Percentiles rank a stretch among this genome's conserved stretches.
Conservation (phyloP, 1,284 basidiomycete genomes). For the Tylopilus sp. region DNA sequence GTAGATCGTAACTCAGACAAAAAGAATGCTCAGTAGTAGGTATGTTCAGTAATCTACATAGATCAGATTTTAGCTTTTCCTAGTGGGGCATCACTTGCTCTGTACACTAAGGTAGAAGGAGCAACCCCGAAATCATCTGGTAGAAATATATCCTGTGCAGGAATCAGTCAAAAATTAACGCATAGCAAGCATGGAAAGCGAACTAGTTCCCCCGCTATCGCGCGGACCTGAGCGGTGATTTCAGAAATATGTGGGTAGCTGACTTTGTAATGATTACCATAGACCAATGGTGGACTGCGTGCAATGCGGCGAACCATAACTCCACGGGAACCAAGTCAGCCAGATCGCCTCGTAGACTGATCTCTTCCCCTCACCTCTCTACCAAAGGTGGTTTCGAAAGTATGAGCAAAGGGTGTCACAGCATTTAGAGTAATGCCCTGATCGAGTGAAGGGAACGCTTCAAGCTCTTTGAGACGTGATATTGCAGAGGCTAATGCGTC, state of each 20-base stretch:
- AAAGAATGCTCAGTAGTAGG: constrained; percentile 20
- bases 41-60: constrained; percentile 17
- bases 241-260: constrained; percentile 23
- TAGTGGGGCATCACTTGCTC: constrained; percentile 54
- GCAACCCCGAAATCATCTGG: constrained; percentile 81
- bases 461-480: constrained; percentile 58
- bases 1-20: neutral
- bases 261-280: constrained; percentile 58
- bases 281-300: constrained; percentile 86
- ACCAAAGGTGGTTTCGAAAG: constrained; percentile 78
- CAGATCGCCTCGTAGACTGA: neutral
- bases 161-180: constrained; percentile 21
- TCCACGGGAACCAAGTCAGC: constrained; percentile 41
- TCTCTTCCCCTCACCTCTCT: constrained; percentile 65
- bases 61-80: constrained; percentile 55
- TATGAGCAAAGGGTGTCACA: constrained; percentile 76
- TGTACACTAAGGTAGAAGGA: constrained; percentile 77
- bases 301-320: constrained; percentile 86
- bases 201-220: constrained; percentile 80
- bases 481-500: constrained; percentile 64
- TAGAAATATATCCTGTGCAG: constrained; percentile 62
- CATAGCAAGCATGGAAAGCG: constrained; percentile 35
- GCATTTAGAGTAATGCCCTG: constrained; percentile 72
- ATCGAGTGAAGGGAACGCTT: constrained; percentile 54
- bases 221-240: constrained; percentile 61